These are phyloP conservation scores for Cladophialophora bantiana DNA, from an alignment of 2,329 filamentous ascomycete species.

Conservation along the genomic window DNA sequence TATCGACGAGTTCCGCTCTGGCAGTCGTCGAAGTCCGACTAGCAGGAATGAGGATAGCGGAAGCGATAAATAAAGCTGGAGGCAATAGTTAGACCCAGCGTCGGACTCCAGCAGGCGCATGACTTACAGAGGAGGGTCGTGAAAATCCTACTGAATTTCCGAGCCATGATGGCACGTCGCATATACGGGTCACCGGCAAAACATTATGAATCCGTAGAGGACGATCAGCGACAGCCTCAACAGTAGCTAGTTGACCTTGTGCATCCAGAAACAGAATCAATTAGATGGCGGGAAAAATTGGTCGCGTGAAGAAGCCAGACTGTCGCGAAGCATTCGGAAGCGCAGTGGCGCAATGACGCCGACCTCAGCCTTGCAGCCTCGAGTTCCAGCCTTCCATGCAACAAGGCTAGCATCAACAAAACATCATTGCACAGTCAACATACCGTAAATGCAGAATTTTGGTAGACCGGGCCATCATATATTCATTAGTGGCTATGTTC, in stretches of 20 bases:
- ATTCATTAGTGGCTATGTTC: background rate
- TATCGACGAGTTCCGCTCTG: slow-evolving; percentile 4
- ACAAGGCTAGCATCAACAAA: background rate
- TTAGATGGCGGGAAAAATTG: background rate
- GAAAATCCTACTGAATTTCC: slow-evolving; percentile 7
- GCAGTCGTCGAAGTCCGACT: slow-evolving; percentile 16
- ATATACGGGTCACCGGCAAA: slow-evolving; percentile 15
- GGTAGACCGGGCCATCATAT: background rate
- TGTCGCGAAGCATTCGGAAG: slow-evolving; percentile 22
- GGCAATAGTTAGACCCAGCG: background rate
- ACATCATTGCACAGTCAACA: background rate
- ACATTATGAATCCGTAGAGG: slow-evolving; percentile 19
- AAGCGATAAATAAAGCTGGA: slow-evolving; percentile 16
- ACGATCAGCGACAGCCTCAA: background rate
- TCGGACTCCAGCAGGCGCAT: background rate
- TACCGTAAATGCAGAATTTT: background rate
- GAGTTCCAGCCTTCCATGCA: background rate
- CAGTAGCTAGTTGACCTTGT: background rate
- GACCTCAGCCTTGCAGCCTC: slow-evolving; percentile 24
- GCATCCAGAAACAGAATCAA: background rate
- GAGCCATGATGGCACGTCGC: slow-evolving; percentile 24
- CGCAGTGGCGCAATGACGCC: slow-evolving; percentile 31
- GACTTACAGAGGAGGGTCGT: slow-evolving; percentile 26
- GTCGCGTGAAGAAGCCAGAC: slow-evolving; percentile 28
- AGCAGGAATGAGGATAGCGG: slow-evolving; percentile 5